Conservation (phyloP, 352 stramenopile genomes). For the Globisporangium spinosum region DNA sequence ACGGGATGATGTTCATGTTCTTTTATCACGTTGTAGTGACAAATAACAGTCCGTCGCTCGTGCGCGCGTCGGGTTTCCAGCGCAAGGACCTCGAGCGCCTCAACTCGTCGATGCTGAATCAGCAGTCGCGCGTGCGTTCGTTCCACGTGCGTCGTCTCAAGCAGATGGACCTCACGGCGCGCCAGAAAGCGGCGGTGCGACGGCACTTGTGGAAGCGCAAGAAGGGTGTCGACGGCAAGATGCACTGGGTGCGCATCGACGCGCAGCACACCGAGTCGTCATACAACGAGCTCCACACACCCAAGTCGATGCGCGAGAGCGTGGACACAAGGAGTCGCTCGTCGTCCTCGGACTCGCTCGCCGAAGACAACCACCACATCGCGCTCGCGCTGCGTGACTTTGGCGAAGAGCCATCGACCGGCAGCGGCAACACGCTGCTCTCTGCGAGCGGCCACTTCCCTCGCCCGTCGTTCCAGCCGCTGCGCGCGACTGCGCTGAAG, state of each 20-base stretch:
- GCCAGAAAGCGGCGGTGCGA: constrained; percentile 75
- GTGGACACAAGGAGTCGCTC: constrained; percentile 28
- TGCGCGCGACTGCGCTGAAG: constrained; percentile 74
- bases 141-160: constrained; percentile 85
- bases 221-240: constrained; percentile 59
- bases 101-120: constrained; percentile 73
- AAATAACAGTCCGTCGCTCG: constrained; percentile 55
- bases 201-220: constrained; percentile 77
- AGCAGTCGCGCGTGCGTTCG: constrained; percentile 75
- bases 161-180: constrained; percentile 79
- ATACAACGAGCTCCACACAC: constrained; percentile 54
- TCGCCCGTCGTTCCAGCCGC: constrained; percentile 59
- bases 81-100: constrained; percentile 56
- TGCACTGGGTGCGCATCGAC: constrained; percentile 83
- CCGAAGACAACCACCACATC: constrained; percentile 71
- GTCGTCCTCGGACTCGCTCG: constrained; percentile 51
- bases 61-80: constrained; percentile 65
- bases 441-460: constrained; percentile 34
- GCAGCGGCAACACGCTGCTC: constrained; percentile 37
- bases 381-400: constrained; percentile 76
- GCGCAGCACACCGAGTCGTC: constrained; percentile 26
- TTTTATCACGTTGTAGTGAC: constrained; percentile 20
- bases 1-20: neutral
- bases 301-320: constrained; percentile 30
- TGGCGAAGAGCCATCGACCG: constrained; percentile 40